Evolutionary conservation across 2,329 filamentous ascomycete species (phyloP).

Genomic region (Xylariaceae sp.): DNA sequence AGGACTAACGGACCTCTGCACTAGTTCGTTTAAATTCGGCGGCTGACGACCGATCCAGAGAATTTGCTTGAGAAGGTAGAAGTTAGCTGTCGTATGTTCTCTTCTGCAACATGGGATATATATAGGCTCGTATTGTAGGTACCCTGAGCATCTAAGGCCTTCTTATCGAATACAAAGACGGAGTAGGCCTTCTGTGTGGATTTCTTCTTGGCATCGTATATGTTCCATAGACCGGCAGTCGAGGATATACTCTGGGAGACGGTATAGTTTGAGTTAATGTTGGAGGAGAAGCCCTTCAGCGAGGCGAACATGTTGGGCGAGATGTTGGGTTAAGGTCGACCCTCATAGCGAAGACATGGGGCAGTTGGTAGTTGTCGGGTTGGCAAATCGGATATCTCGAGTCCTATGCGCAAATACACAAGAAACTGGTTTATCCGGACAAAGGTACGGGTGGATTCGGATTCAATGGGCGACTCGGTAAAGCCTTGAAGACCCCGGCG

Average conservation of each 20-base stretch:
- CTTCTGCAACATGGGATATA: background rate
- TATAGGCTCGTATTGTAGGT: background rate
- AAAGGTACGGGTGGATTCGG: background rate
- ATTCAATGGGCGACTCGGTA: background rate
- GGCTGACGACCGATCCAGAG: constrained; percentile 57
- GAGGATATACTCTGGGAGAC: constrained; percentile 71
- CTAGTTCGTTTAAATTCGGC: constrained; percentile 71
- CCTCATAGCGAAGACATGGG: constrained; percentile 28
- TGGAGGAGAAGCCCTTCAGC: constrained; percentile 87
- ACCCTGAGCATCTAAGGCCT: constrained; percentile 66
- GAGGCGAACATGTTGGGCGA: constrained; percentile 74
- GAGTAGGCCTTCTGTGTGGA: constrained; percentile 83
- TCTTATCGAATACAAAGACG: constrained; percentile 91
- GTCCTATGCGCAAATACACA: background rate
- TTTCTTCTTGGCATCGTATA: constrained; percentile 96
- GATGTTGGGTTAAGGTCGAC: constrained; percentile 18
- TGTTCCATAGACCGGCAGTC: constrained; percentile 88
- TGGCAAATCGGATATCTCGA: background rate
- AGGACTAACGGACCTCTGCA: constrained; percentile 57
- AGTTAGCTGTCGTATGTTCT: background rate
- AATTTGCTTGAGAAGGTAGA: constrained; percentile 36
- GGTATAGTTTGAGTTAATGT: constrained; percentile 89
- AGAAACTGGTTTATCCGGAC: background rate
- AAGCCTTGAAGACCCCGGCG: background rate
- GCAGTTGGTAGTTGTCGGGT: background rate